These are phyloP conservation scores for Picochlorum sp. DNA, from an alignment of 139 green algal genomes.

Conservation along the genomic window DNA sequence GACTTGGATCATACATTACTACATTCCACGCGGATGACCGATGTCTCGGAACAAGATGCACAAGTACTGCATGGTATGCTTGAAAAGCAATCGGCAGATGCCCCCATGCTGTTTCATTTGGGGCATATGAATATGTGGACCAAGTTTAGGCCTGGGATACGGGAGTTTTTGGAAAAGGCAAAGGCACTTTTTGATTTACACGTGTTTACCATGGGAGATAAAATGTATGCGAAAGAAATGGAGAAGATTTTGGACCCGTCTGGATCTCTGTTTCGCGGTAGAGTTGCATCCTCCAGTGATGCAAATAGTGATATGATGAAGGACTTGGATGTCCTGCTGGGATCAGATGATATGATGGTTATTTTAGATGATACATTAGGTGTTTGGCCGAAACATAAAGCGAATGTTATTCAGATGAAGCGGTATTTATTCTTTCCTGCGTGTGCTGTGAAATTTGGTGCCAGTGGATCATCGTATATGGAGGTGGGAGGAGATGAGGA, in stretches of 20 bases:
- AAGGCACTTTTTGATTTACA: constrained; percentile 70
- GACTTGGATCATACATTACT: constrained; percentile 96
- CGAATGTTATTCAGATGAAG: constrained; percentile 77
- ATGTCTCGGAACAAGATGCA: constrained; percentile 14
- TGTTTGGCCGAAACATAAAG: constrained; percentile 75
- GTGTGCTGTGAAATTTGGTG: constrained; percentile 33
- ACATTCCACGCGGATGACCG: constrained; percentile 54
- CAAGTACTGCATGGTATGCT: neutral
- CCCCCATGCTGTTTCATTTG: constrained; percentile 51
- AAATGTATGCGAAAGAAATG: constrained; percentile 79
- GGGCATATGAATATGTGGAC: constrained; percentile 79
- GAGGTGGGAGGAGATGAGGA: constrained; percentile 55
- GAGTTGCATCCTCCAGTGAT: constrained; percentile 56
- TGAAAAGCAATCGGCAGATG: constrained; percentile 3
- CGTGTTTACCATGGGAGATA: constrained; percentile 95
- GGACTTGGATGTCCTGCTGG: constrained; percentile 83
- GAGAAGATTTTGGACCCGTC: constrained; percentile 69
- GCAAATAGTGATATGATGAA: constrained; percentile 51
- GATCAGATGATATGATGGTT: constrained; percentile 55
- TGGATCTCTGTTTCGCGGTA: constrained; percentile 51
- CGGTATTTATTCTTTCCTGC: constrained; percentile 88
- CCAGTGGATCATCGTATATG: constrained; percentile 35
- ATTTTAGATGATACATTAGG: constrained; percentile 86
- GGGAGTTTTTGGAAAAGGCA: constrained; percentile 50
- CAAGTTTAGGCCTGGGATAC: constrained; percentile 77